These are phyloP conservation scores for Parathielavia appendiculata DNA, from an alignment of 495 filamentous ascomycete genomes.

Conservation along the genomic window DNA sequence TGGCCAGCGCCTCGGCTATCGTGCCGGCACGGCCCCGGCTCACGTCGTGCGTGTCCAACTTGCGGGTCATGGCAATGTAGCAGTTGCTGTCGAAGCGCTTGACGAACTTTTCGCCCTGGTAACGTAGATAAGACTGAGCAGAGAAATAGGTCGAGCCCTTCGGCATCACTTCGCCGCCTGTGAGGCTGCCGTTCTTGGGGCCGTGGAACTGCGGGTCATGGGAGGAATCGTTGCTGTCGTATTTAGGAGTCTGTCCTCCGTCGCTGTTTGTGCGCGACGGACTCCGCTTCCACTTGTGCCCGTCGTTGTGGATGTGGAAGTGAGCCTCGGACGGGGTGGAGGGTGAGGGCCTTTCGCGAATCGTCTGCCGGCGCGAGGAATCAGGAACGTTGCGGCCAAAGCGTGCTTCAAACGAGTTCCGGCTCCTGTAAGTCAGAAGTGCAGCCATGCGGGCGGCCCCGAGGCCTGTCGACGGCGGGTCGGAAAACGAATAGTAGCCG, in stretches of 20 bases:
- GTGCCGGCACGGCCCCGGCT: slow-evolving; percentile 63
- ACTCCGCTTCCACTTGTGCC: slow-evolving; percentile 57
- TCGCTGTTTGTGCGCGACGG: slow-evolving; percentile 33
- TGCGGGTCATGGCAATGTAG: slow-evolving; percentile 97
- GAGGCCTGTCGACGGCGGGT: slow-evolving; percentile 79
- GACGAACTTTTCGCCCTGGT: slow-evolving; percentile 95
- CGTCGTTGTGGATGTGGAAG: slow-evolving; percentile 94
- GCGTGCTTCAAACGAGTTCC: slow-evolving; percentile 91
- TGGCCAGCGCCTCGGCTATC: slow-evolving; percentile 65
- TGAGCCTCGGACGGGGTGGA: slow-evolving; percentile 72
- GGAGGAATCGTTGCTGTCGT: slow-evolving; percentile 18
- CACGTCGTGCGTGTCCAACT: slow-evolving; percentile 97
- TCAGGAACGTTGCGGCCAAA: slow-evolving; percentile 93
- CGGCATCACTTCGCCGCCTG: slow-evolving; percentile 42
- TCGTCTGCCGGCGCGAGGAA: slow-evolving; percentile 69
- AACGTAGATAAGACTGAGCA: slow-evolving; percentile 95
- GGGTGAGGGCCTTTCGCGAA: slow-evolving; percentile 60
- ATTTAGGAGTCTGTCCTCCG: not conserved
- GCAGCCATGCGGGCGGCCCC: slow-evolving; percentile 96
- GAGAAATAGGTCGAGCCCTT: slow-evolving; percentile 85
- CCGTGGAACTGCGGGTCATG: slow-evolving; percentile 77
- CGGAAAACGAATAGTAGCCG: slow-evolving; percentile 81
- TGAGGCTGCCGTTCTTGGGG: slow-evolving; percentile 38
- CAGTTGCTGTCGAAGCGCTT: slow-evolving; percentile 96
- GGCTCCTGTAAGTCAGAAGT: slow-evolving; percentile 88